Conservation (phyloP, 345 rosid species). For the Firmiana major region DNA sequence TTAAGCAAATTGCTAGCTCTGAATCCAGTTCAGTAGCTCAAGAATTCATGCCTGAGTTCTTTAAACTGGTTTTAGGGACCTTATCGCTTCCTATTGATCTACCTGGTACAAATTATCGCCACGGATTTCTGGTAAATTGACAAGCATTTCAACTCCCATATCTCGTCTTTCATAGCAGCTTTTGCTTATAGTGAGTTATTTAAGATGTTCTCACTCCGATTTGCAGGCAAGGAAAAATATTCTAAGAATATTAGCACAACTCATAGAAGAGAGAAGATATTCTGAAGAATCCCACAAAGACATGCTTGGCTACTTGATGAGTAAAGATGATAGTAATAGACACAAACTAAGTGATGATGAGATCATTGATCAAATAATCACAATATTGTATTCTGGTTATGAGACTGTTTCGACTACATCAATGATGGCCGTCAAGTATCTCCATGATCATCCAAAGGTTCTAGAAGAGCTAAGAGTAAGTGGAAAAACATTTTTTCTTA, state of each 20-base stretch:
- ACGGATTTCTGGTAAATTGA: constrained; percentile 52
- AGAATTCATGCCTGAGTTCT: constrained; percentile 61
- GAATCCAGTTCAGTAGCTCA: constrained; percentile 33
- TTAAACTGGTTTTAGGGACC: constrained; percentile 67
- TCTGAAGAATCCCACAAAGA: constrained; percentile 43
- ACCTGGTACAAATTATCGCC: constrained; percentile 57
- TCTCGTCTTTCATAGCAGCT: background rate
- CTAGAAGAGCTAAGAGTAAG: constrained; percentile 71
- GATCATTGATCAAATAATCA: constrained; percentile 78
- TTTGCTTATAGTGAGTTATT: background rate
- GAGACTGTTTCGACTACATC: constrained; percentile 87
- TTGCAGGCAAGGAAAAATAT: constrained; percentile 68
- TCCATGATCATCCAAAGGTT: constrained; percentile 69
- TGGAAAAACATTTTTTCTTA: background rate
- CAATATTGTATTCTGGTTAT: constrained; percentile 72
- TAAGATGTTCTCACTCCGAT: background rate
- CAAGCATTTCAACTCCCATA: background rate
- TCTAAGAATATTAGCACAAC: constrained; percentile 42
- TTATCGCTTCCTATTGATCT: constrained; percentile 71
- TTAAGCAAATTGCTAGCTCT: constrained; percentile 53
- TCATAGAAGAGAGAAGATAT: constrained; percentile 54
- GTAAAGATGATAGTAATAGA: constrained; percentile 36
- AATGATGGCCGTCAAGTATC: constrained; percentile 90
- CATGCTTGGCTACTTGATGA: constrained; percentile 73
- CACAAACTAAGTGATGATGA: constrained; percentile 51